Evolutionary conservation across 257 asterid genomes (phyloP), one percentile per base, ranked within the genome.

Genomic region (Solanum dulcamara): DNA sequence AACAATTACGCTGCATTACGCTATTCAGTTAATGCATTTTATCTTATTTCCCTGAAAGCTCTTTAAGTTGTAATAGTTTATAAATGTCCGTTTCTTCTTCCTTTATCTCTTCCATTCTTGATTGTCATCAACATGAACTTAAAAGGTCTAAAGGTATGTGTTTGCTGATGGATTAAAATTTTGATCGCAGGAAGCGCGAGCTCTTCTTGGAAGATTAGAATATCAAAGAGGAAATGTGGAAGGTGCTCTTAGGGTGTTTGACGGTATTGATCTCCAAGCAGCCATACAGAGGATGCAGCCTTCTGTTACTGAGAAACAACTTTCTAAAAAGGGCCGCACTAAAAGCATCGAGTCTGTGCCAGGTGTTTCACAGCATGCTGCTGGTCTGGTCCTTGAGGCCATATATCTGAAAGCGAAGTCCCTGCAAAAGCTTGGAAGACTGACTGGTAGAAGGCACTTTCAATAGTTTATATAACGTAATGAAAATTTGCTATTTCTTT

Each of bases 141-240:
- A 57, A 72, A 72, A 87, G 85, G 77, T 64, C 74, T 88, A 87
- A 85, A 85, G 90, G 83, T 84, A 84, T 84, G 86, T 87, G 83
- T 71, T 86, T 44, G 62, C 81, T 88, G 87, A 88, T 89, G 71
- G 86, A 84, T 87, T 68, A 64, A 85, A 85, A 30, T 91, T 74
- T 86, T 74, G 87, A 85, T 89, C 90, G 87, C 94, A 97, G 99
- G 98, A 97, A 93, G 99, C 98, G 68, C 93, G 98, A 90, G 97
- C 98, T 87, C 97, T 97, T 89, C 98, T 95, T 85, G 99, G 98
- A 85, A 97, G 94, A 91, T 90, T 97, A 83, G 99, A 97, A 89
- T 97, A 97, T 88, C 99, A 97, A 89, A 93, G 98, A 85, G 98
- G 99, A 84, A 97, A 97, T 91, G 92, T 95, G 84, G 99, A 95